A percentile compares a stretch with the other conserved stretches of the same genome.
These are phyloP conservation scores for Yarrowia osloensis DNA, from an alignment of 805 yeast species.

Conservation along the genomic window DNA sequence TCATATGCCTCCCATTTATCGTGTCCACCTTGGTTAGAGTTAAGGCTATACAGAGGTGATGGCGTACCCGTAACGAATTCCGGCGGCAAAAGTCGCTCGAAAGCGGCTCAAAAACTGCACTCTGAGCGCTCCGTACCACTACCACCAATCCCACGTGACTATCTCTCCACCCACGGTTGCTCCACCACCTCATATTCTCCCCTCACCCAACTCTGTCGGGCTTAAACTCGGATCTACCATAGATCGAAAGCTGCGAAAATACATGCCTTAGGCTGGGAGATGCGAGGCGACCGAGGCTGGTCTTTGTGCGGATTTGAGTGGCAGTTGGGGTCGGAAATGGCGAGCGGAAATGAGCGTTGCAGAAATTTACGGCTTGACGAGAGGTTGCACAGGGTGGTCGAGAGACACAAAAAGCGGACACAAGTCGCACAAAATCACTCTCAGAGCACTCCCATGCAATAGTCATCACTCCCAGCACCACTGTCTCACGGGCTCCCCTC, in stretches of 20 bases:
- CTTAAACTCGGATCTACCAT: constrained; percentile 12
- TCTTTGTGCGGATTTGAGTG: neutral
- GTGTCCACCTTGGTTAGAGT: neutral
- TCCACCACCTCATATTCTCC: no score
- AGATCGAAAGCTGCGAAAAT: constrained; percentile 24
- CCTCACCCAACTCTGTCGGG: neutral
- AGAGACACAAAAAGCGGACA: no score
- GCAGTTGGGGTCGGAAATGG: neutral
- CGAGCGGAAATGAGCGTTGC: neutral
- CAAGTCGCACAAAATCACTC: no score
- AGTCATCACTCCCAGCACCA: no score
- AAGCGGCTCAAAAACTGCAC: neutral
- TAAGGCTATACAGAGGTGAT: neutral
- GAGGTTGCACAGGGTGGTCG: no score
- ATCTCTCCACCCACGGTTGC: no score
- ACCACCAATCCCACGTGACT: no score
- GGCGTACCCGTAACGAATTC: neutral
- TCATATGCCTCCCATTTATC: constrained; percentile 1
- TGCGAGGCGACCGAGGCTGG: neutral
- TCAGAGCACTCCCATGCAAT: no score
- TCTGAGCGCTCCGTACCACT: no score
- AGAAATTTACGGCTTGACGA: no score
- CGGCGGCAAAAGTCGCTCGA: neutral
- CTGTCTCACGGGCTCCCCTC: no score
- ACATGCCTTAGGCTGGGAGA: constrained; percentile 3